Evolutionary conservation across 169 alveolate species (phyloP).

Genomic region (Plasmodium vivax): DNA sequence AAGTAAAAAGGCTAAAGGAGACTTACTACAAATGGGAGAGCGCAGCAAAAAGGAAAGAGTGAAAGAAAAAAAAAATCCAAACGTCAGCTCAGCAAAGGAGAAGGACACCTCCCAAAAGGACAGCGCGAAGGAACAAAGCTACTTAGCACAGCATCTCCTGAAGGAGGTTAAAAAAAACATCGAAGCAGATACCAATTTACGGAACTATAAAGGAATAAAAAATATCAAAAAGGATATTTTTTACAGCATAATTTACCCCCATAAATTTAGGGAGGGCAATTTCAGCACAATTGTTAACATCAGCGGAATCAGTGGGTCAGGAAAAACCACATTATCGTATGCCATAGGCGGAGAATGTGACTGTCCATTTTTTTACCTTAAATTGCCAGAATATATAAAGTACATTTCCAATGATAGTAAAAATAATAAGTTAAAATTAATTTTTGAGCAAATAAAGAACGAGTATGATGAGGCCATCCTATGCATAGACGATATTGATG

Average conservation of each 20-base stretch:
- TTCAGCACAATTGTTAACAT: constrained; percentile 40
- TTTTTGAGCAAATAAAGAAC: constrained; percentile 63
- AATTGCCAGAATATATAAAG: constrained; percentile 78
- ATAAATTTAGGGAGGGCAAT: constrained; percentile 18
- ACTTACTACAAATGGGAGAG: neutral
- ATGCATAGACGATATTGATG: constrained; percentile 71
- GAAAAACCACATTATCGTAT: constrained; percentile 96
- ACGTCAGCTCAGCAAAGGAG: neutral
- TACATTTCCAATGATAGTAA: constrained; percentile 40
- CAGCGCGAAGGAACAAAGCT: neutral
- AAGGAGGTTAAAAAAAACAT: neutral
- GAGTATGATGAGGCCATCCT: constrained; percentile 47
- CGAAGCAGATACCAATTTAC: constrained; percentile 1
- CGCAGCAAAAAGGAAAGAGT: neutral
- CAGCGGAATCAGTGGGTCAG: constrained; percentile 98
- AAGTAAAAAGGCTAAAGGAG: neutral
- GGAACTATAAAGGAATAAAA: constrained; percentile 36
- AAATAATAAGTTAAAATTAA: constrained; percentile 52
- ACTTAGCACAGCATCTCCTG: neutral
- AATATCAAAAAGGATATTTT: constrained; percentile 56
- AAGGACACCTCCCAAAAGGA: neutral
- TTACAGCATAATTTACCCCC: constrained; percentile 65
- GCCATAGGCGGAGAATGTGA: constrained; percentile 93
- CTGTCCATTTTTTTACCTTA: constrained; percentile 83
- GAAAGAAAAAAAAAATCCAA: neutral